Base-by-base conservation (phyloP, 257 asterid genomes). In the Lycium barbarum region DNA sequence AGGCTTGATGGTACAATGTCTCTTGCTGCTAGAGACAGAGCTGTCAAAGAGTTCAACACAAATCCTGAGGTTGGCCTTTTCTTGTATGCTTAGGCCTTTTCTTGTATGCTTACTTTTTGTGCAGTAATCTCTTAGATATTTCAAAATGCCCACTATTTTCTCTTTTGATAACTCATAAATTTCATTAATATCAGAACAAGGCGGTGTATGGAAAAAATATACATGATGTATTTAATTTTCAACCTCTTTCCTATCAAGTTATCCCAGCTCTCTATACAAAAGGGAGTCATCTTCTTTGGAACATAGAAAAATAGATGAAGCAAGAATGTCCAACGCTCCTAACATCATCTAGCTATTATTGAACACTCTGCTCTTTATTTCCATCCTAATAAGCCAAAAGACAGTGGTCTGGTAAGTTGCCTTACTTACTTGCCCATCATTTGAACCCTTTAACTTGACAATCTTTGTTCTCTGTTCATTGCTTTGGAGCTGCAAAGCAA, bases 1-100 rank as follows among this genome's bases (percentile, higher is more conserved):
- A 94, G 99, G 92, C 99, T 97, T 86, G 98, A 97, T 85, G 99
- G 99, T 43, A 92, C 98, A 66, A 97, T 97, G 99, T 90, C 97
- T 76, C 91, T 97, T 87, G 90, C 92, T 86, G 96, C 98, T 73
- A 93, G 99, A 85, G 99, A 95, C 90, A 95, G 90, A 90, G 98
- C 93, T 86, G 98, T 97, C 88, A 97, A 97, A 90, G 98, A 94
- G 76, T 97, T 97, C 84, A 95, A 97, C 91, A 78, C 92, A 20
- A 90, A 92, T 84, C 96, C 98, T 22, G 92, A 94, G 98, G 99
- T 96, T 84, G 76, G 89, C 67, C 49, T 84, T 84, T 76, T 36
- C 84, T 18, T 83, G 58, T 61, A 22, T 68, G 84, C 83, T 87
- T 76, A 26, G 76, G 89, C 67, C 49, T 84, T 84, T 76, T 36